Evolutionary conservation across 805 yeast genomes (phyloP).

Genomic region (Brettanomyces custersianus): DNA sequence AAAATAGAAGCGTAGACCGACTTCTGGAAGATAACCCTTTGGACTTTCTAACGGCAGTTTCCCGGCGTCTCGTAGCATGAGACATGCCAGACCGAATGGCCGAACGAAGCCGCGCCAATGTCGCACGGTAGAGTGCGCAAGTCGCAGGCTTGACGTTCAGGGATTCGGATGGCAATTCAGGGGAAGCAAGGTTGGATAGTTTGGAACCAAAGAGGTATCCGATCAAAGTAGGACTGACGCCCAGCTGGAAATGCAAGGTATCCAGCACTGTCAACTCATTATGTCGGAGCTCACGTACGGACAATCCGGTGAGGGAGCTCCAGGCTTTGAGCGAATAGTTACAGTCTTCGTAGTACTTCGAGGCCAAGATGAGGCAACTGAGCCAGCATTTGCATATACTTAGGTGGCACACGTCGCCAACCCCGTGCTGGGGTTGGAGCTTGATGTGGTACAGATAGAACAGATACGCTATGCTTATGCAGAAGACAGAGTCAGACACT

Average conservation of each 20-base stretch:
- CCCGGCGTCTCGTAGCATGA: slow-evolving; percentile 3
- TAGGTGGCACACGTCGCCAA: background rate
- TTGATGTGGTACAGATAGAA: slow-evolving; percentile 22
- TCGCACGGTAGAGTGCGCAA: background rate
- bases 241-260: slow-evolving; percentile 47
- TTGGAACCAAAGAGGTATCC: background rate
- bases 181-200: background rate
- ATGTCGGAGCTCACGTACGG: slow-evolving; percentile 36
- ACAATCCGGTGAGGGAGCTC: slow-evolving; percentile 65
- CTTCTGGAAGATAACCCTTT: no score
- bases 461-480: slow-evolving; percentile 58
- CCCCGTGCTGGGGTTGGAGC: background rate
- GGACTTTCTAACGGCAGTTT: no score
- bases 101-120: slow-evolving; percentile 3
- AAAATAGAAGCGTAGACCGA: no score
- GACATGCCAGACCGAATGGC: background rate
- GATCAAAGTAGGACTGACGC: slow-evolving; percentile 28
- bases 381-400: slow-evolving; percentile 46
- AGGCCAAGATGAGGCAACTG: slow-evolving; percentile 59
- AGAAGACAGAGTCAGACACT: slow-evolving; percentile 53
- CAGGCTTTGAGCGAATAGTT: slow-evolving; percentile 63
- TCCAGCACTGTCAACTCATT: slow-evolving; percentile 45
- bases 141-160: slow-evolving; percentile 3
- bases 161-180: no score
- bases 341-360: slow-evolving; percentile 66